These are phyloP conservation scores for Ascochyta fabae DNA, from an alignment of 2,329 filamentous ascomycete genomes.

Conservation along the genomic window DNA sequence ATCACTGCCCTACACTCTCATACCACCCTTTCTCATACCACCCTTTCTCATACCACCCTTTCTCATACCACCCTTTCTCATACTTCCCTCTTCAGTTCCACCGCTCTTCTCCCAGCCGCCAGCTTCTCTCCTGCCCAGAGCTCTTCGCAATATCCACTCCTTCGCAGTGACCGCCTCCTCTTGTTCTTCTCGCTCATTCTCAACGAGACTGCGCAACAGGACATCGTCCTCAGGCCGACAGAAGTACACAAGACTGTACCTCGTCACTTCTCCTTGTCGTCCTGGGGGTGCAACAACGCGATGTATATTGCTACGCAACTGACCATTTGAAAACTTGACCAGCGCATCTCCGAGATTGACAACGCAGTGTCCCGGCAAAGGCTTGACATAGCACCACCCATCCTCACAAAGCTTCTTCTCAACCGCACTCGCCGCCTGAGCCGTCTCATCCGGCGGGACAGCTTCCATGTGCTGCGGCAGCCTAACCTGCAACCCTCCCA, in stretches of 20 bases:
- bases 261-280: slow-evolving; percentile 44
- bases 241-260: slow-evolving; percentile 64
- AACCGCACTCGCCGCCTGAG: not conserved
- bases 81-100: slow-evolving; percentile 42
- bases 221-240: slow-evolving; percentile 53
- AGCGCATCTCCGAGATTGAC: slow-evolving; percentile 59
- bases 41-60: slow-evolving; percentile 27
- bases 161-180: slow-evolving; percentile 47
- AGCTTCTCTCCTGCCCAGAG: slow-evolving; percentile 45
- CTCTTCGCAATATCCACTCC: slow-evolving; percentile 53
- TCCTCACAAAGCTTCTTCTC: slow-evolving; percentile 34
- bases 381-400: slow-evolving; percentile 61
- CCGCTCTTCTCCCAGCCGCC: slow-evolving; percentile 41
- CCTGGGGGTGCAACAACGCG: slow-evolving; percentile 59
- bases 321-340: slow-evolving; percentile 53
- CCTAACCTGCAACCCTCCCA: slow-evolving; percentile 62
- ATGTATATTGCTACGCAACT: slow-evolving; percentile 54
- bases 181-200: slow-evolving; percentile 31
- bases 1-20: slow-evolving; percentile 14
- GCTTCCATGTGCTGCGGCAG: slow-evolving; percentile 45
- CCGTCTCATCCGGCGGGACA: not conserved
- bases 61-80: slow-evolving; percentile 25
- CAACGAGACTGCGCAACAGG: slow-evolving; percentile 37
- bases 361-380: slow-evolving; percentile 56
- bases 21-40: slow-evolving; percentile 24